These are phyloP conservation scores for Coniochaeta pulveracea DNA, from an alignment of 2,329 filamentous ascomycete genomes.

Conservation along the genomic window DNA sequence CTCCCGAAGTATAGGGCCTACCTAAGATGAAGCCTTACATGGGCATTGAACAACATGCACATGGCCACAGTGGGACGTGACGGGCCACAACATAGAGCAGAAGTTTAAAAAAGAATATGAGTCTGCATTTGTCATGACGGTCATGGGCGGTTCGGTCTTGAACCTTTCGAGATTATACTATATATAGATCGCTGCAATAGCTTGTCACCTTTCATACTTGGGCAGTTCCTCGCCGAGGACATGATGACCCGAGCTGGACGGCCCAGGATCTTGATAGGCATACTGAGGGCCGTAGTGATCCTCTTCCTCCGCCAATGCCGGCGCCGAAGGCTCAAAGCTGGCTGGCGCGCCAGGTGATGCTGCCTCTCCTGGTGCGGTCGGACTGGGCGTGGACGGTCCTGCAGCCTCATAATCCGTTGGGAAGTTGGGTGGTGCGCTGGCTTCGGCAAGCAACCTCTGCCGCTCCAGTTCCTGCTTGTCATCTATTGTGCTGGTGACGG, in stretches of 20 bases:
- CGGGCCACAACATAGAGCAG: too few species aligned
- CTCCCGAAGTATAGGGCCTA: too few species aligned
- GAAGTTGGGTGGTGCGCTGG: conserved; percentile 50
- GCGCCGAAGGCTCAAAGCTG: conserved; percentile 39
- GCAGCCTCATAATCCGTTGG: conserved; percentile 36
- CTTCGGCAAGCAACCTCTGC: conserved; percentile 48
- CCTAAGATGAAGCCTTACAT: too few species aligned
- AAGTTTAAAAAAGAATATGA: too few species aligned
- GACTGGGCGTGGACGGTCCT: conserved; percentile 12
- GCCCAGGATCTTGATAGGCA: conserved; percentile 8
- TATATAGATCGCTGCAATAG: too few species aligned
- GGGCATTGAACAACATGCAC: too few species aligned
- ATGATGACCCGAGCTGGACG: conserved; percentile 4
- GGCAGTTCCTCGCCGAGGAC: conserved; percentile 15
- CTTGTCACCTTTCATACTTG: conserved; percentile 16
- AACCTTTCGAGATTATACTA: too few species aligned
- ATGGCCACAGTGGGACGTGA: too few species aligned
- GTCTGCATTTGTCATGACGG: too few species aligned
- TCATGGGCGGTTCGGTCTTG: too few species aligned
- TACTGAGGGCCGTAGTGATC: conserved; percentile 15
- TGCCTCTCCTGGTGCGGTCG: conserved; percentile 14
- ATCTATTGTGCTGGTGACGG: conserved; percentile 33
- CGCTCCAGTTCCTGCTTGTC: conserved; percentile 75
- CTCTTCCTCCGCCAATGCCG: conserved; percentile 38
- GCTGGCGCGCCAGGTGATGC: conserved; percentile 15